Conservation (phyloP, 805 yeast genomes). For the Cephaloascus albidus region DNA sequence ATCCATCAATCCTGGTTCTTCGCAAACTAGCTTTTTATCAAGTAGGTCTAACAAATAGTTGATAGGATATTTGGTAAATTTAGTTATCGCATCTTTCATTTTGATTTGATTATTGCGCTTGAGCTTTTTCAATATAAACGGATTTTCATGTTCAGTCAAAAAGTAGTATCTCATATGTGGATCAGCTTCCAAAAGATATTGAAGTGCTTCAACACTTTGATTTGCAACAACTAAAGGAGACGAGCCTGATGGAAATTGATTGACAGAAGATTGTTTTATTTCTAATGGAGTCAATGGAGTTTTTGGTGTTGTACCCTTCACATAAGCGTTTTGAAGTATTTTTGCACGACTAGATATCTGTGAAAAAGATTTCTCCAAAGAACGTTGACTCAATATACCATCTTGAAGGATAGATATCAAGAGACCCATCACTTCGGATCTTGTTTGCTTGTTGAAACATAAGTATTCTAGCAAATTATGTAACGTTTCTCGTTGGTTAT, state of each 20-base stretch:
- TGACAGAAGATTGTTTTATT: constrained; percentile 5
- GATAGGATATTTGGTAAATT: constrained; percentile 56
- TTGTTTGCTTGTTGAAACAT: constrained; percentile 69
- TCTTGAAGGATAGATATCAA: constrained; percentile 66
- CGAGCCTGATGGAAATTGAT: constrained; percentile 45
- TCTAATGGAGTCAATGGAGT: not conserved
- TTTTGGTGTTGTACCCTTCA: not conserved
- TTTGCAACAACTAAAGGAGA: constrained; percentile 66
- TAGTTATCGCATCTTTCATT: constrained; percentile 19
- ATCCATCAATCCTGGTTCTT: constrained; percentile 72
- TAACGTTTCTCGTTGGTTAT: constrained; percentile 50
- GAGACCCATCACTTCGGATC: constrained; percentile 65
- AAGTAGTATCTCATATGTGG: constrained; percentile 64
- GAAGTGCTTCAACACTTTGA: constrained; percentile 69
- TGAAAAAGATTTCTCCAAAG: constrained; percentile 53
- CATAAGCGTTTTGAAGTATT: constrained; percentile 1
- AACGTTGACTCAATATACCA: constrained; percentile 51
- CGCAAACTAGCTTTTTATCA: constrained; percentile 53
- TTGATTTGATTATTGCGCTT: constrained; percentile 18
- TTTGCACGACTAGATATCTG: constrained; percentile 45
- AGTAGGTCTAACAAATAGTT: constrained; percentile 57
- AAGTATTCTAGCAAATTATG: constrained; percentile 58
- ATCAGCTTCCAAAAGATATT: constrained; percentile 58
- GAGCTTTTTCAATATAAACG: constrained; percentile 23
- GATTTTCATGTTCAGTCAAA: constrained; percentile 61